phyloP scores from a whole-genome alignment of 768 basidiomycete genomes.

The Psilocybe sp. region DNA sequence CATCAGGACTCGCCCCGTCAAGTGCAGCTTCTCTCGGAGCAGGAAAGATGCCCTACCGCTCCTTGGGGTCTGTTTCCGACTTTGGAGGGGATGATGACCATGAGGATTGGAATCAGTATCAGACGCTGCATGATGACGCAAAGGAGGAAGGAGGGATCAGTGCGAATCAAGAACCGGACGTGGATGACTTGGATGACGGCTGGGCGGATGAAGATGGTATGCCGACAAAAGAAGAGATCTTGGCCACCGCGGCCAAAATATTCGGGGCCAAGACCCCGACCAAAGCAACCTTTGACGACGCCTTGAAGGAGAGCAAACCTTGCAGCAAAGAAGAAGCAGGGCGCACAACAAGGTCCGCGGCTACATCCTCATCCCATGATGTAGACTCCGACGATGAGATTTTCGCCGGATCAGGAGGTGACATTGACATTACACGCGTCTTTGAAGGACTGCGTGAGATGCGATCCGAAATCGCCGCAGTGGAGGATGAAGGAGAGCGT shows the following conservation, averaged over 20 bases:
- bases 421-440: conserved; percentile 63
- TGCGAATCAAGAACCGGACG: conserved; percentile 33
- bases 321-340: not conserved
- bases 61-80: conserved; percentile 58
- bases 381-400: not conserved
- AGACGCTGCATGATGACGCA: conserved; percentile 14
- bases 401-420: conserved; percentile 24
- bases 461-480: conserved; percentile 72
- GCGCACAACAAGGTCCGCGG: no score
- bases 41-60: conserved; percentile 35
- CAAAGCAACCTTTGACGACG: not conserved
- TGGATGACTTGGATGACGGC: conserved; percentile 2
- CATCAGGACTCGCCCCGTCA: conserved; percentile 1
- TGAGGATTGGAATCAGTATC: conserved; percentile 17
- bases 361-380: not conserved
- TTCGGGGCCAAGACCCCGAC: conserved; percentile 33
- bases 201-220: conserved; percentile 27
- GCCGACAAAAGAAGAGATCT: conserved; percentile 48
- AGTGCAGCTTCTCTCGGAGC: not conserved
- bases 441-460: conserved; percentile 61
- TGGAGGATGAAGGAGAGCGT: conserved; percentile 60
- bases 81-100: conserved; percentile 40
- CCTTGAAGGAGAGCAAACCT: not conserved
- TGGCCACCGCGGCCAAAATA: conserved; percentile 44
- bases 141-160: conserved; percentile 34